Percentiles rank a stretch among this genome's conserved stretches.
These are phyloP conservation scores for Larix sibirica DNA, from an alignment of 83 land plant genomes.

Conservation along the genomic window DNA sequence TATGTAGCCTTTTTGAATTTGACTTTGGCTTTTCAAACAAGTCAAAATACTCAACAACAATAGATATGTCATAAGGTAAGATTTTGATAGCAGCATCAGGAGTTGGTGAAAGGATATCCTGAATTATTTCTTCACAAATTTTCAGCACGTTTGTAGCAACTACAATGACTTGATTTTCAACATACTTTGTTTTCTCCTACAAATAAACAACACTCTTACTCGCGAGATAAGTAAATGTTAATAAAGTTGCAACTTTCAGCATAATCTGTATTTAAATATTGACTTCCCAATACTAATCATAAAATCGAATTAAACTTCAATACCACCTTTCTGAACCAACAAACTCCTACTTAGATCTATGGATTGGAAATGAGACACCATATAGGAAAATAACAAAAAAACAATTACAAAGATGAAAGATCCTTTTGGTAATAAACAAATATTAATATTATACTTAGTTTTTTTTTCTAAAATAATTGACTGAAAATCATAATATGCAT, in stretches of 20 bases:
- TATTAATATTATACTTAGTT: neutral
- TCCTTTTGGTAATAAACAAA: neutral
- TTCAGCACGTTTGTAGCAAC: conserved; percentile 26
- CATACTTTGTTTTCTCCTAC: conserved; percentile 28
- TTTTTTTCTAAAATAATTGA: neutral
- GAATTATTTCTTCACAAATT: conserved; percentile 25
- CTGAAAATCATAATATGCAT: too few relatives aligned
- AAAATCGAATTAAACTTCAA: neutral
- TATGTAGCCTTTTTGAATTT: too few relatives aligned
- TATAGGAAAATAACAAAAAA: neutral
- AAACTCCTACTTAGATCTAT: neutral
- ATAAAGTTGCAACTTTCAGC: neutral
- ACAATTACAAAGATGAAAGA: neutral
- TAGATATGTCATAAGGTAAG: too few relatives aligned
- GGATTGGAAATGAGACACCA: neutral
- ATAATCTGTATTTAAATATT: neutral
- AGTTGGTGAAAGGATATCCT: too few relatives aligned
- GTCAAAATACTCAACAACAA: too few relatives aligned
- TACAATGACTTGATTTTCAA: conserved; percentile 25
- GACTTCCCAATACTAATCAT: neutral
- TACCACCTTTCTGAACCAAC: neutral
- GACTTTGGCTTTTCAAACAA: too few relatives aligned
- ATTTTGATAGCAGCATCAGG: too few relatives aligned
- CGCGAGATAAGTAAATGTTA: neutral
- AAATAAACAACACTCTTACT: neutral